These are phyloP conservation scores for Sedum album DNA, from an alignment of 164 flowering plant species.

Conservation along the genomic window DNA sequence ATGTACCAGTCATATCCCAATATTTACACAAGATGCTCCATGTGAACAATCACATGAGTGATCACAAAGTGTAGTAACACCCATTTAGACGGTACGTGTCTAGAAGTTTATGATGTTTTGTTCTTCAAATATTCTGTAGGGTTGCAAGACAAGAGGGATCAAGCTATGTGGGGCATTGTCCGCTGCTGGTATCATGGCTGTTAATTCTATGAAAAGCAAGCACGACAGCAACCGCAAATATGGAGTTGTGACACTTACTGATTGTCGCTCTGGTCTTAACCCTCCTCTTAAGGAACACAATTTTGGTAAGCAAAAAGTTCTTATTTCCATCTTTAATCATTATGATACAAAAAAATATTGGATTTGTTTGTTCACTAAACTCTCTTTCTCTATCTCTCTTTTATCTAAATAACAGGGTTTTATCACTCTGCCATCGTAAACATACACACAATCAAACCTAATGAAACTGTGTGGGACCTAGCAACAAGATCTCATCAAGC, in stretches of 20 bases:
- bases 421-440: conserved; percentile 60
- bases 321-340: neutral
- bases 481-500: conserved; percentile 35
- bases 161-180: conserved; percentile 52
- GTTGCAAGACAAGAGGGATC: conserved; percentile 54
- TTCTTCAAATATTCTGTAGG: conserved; percentile 25
- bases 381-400: neutral
- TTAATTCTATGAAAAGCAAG: conserved; percentile 29
- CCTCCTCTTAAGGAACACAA: conserved; percentile 41
- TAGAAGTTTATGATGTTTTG: neutral
- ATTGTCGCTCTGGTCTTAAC: conserved; percentile 64
- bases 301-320: conserved; percentile 30
- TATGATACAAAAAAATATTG: neutral
- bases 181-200: conserved; percentile 73
- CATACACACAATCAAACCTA: conserved; percentile 35
- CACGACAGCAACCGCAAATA: conserved; percentile 44
- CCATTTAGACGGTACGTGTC: too few species aligned
- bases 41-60: too few species aligned
- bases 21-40: too few species aligned
- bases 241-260: conserved; percentile 53
- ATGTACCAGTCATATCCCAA: too few species aligned
- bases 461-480: conserved; percentile 53
- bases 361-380: neutral
- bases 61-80: too few species aligned
- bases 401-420: conserved; percentile 32